These are phyloP conservation scores for Trifolium repens DNA, from an alignment of 306 rosid genomes.

Conservation along the genomic window DNA sequence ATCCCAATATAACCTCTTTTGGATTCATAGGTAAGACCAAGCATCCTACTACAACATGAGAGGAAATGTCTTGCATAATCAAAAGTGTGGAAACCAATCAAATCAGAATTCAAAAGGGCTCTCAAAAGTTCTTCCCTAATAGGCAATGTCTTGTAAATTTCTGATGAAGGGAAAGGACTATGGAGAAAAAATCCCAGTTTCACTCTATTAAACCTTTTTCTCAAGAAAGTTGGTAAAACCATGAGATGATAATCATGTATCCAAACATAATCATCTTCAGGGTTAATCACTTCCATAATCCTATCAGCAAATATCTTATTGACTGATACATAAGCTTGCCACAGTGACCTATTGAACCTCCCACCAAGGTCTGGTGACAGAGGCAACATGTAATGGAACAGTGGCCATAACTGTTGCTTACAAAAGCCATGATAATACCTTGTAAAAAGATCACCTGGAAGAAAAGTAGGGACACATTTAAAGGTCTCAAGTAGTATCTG, in stretches of 20 bases:
- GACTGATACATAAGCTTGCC: constrained; percentile 86
- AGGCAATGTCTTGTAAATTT: constrained; percentile 83
- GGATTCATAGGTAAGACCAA: constrained; percentile 75
- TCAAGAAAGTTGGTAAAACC: constrained; percentile 85
- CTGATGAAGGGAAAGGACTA: constrained; percentile 86
- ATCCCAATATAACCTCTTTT: constrained; percentile 84
- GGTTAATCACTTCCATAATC: constrained; percentile 87
- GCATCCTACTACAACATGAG: constrained; percentile 87
- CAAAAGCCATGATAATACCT: constrained; percentile 85
- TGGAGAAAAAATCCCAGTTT: constrained; percentile 86
- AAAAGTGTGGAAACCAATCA: constrained; percentile 87
- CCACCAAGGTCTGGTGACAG: constrained; percentile 81
- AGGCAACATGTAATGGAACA: constrained; percentile 88
- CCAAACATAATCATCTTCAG: constrained; percentile 88
- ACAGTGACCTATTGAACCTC: constrained; percentile 68
- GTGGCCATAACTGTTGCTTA: constrained; percentile 83
- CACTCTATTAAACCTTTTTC: constrained; percentile 78
- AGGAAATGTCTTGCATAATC: constrained; percentile 88
- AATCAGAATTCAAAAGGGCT: constrained; percentile 78
- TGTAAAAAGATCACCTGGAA: constrained; percentile 66
- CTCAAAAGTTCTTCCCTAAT: constrained; percentile 78
- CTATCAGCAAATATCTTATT: constrained; percentile 86
- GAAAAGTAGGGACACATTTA: constrained; percentile 79
- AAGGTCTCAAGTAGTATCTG: constrained; percentile 66
- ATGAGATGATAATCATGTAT: constrained; percentile 89